Evolutionary conservation across 2,329 filamentous ascomycete species (phyloP).

Genomic region (Pestalotiopsis fici): DNA sequence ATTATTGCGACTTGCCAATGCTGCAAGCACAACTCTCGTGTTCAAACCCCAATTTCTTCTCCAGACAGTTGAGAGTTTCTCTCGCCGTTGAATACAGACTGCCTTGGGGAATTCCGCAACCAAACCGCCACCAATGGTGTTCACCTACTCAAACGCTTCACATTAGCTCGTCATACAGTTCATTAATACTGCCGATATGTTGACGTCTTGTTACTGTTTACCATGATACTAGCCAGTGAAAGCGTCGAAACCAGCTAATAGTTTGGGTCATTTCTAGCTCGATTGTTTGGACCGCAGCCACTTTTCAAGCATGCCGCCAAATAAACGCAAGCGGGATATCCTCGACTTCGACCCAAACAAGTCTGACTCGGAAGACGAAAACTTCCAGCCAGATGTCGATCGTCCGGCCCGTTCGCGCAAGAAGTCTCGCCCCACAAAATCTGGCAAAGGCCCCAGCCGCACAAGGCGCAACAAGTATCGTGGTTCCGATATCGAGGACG

Average conservation of each 20-base stretch:
- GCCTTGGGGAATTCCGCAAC: no score
- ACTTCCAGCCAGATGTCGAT: conserved; percentile 58
- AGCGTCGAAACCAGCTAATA: not conserved
- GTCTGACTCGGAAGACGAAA: conserved; percentile 67
- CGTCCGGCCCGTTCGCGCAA: conserved; percentile 33
- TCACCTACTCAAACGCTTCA: no score
- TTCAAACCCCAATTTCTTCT: no score
- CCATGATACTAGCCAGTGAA: not conserved
- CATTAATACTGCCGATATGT: no score
- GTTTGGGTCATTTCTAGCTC: not conserved
- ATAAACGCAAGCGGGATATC: conserved; percentile 57
- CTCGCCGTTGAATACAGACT: no score
- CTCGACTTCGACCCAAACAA: conserved; percentile 66
- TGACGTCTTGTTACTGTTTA: no score
- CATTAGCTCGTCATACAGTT: no score
- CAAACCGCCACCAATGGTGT: no score
- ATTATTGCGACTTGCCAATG: not conserved
- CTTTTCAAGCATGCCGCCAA: conserved; percentile 36
- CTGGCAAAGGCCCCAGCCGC: conserved; percentile 24
- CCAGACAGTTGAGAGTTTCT: no score
- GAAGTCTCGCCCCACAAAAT: conserved; percentile 40
- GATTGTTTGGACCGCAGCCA: not conserved
- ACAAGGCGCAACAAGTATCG: conserved; percentile 42
- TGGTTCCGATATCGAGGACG: conserved; percentile 65
- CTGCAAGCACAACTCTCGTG: no score